A percentile compares a stretch with the other conserved stretches of the same genome.
Evolutionary conservation across 495 filamentous ascomycete genomes (phyloP).

Genomic region (Aspergillus sparsus): DNA sequence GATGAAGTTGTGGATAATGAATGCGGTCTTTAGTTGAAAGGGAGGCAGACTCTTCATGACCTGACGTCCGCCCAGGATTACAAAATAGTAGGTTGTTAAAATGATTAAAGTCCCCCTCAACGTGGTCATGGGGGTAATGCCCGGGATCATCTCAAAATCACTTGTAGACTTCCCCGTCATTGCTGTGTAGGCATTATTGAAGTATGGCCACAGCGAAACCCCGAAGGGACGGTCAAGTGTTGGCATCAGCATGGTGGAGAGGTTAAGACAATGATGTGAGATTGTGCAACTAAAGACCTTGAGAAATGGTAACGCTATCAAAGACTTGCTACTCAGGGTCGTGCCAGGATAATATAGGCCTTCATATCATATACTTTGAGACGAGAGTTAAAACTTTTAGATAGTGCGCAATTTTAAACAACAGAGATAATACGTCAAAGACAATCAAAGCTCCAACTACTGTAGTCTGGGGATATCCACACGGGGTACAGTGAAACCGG

Average conservation of each 20-base stretch:
- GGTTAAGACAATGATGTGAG: background rate
- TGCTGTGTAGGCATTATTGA: slow-evolving; percentile 75
- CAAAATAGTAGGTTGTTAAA: slow-evolving; percentile 64
- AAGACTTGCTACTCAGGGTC: too few species aligned
- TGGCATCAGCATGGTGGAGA: slow-evolving; percentile 60
- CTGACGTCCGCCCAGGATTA: slow-evolving; percentile 67
- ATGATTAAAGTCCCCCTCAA: slow-evolving; percentile 54
- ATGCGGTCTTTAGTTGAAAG: slow-evolving; percentile 62
- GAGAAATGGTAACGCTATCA: background rate
- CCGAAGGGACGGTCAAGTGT: slow-evolving; percentile 92
- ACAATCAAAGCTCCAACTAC: too few species aligned
- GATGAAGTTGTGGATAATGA: slow-evolving; percentile 70
- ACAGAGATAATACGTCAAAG: too few species aligned
- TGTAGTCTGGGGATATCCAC: too few species aligned
- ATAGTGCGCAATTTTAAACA: too few species aligned
- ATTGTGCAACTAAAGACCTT: background rate
- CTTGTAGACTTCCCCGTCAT: slow-evolving; percentile 66
- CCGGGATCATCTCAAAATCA: slow-evolving; percentile 60
- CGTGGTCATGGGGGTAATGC: slow-evolving; percentile 61
- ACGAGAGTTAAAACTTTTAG: too few species aligned
- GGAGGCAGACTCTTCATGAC: slow-evolving; percentile 62
- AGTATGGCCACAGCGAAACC: slow-evolving; percentile 89
- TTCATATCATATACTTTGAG: too few species aligned
- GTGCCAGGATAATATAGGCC: too few species aligned
- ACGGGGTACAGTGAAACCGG: too few species aligned